A percentile compares a stretch with the other conserved stretches of the same genome.
These are phyloP conservation scores for Amanita phalloides DNA, from an alignment of 768 basidiomycete species.

Conservation along the genomic window DNA sequence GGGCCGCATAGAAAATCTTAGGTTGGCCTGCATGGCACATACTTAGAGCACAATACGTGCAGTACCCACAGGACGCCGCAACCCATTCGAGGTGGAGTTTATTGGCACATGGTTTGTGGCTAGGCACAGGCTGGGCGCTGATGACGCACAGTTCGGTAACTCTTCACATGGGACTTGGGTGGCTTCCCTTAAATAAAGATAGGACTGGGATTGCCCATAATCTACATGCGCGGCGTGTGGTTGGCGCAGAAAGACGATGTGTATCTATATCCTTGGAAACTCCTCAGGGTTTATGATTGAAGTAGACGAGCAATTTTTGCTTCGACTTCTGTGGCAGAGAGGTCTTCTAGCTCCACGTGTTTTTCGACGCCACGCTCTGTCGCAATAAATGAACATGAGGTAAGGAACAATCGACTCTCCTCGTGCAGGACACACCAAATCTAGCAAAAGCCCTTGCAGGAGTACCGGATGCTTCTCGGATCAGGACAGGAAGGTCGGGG, in stretches of 20 bases:
- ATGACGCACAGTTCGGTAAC: neutral
- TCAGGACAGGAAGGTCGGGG: constrained; percentile 76
- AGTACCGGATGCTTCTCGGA: constrained; percentile 70
- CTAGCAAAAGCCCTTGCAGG: constrained; percentile 78
- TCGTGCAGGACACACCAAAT: constrained; percentile 50
- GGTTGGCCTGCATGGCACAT: neutral
- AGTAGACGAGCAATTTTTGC: constrained; percentile 59
- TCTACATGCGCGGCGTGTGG: neutral
- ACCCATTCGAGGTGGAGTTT: neutral
- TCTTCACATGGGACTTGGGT: neutral
- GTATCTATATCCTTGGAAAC: neutral
- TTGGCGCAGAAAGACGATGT: too few relatives aligned
- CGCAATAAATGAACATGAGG: constrained; percentile 7
- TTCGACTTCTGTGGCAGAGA: constrained; percentile 63
- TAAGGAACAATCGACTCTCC: constrained; percentile 5
- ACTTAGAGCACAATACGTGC: neutral
- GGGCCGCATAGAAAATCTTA: neutral
- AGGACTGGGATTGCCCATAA: neutral
- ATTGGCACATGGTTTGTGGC: neutral
- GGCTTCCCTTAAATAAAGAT: neutral
- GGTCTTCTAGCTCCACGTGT: constrained; percentile 70
- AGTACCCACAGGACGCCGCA: neutral
- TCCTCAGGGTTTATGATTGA: constrained; percentile 19
- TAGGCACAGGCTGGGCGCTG: neutral
- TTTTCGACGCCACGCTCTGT: constrained; percentile 74